A percentile compares a stretch with the other conserved stretches of the same genome.
These are phyloP conservation scores for Samsoniella hepiali DNA, from an alignment of 2,329 filamentous ascomycete genomes.

Conservation along the genomic window DNA sequence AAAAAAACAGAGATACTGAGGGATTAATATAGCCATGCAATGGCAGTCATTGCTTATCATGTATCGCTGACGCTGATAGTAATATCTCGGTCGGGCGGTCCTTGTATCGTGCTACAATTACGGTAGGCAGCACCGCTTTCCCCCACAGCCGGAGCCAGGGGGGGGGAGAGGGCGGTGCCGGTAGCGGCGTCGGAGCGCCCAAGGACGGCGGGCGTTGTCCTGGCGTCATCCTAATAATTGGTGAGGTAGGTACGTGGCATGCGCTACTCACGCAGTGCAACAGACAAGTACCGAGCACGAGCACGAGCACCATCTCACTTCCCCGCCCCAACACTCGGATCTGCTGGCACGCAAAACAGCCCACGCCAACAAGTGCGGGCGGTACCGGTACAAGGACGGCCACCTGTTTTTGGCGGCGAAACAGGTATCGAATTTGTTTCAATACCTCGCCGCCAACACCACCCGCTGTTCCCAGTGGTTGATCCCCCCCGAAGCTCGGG, in stretches of 20 bases:
- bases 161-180: background rate
- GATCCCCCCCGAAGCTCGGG: background rate
- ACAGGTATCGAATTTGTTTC: background rate
- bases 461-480: background rate
- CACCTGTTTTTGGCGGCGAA: background rate
- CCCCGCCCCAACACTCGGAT: conserved; percentile 15
- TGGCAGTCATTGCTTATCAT: background rate
- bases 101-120: background rate
- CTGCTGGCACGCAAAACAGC: background rate
- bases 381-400: background rate
- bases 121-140: background rate
- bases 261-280: too few relatives aligned
- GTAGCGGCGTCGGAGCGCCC: background rate
- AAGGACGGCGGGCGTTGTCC: background rate
- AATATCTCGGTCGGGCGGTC: background rate
- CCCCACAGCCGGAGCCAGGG: background rate
- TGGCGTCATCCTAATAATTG: background rate
- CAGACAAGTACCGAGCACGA: background rate
- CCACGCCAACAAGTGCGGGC: background rate
- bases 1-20: background rate
- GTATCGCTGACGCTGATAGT: background rate
- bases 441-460: background rate
- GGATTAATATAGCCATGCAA: background rate
- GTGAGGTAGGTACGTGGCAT: background rate
- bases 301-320: background rate